These are phyloP conservation scores for Pseudocercospora musae DNA, from an alignment of 2,329 filamentous ascomycete species.

Conservation along the genomic window DNA sequence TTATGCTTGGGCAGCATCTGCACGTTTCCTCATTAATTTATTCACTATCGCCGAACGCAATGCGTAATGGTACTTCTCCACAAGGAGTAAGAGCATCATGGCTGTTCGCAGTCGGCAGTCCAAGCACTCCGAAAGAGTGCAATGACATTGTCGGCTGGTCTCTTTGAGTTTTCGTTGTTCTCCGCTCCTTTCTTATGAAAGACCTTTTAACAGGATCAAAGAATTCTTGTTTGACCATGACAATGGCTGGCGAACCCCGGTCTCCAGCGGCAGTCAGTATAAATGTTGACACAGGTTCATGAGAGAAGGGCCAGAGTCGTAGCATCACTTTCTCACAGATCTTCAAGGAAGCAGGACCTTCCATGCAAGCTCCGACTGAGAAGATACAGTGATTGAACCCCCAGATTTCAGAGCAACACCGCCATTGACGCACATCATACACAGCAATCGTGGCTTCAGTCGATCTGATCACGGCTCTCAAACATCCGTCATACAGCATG, in stretches of 20 bases:
- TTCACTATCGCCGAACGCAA: too few species aligned
- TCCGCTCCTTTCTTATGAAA: background rate
- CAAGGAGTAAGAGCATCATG: too few species aligned
- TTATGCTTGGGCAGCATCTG: too few species aligned
- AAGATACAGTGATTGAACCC: background rate
- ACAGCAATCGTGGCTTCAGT: background rate
- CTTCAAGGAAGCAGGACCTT: background rate
- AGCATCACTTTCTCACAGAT: background rate
- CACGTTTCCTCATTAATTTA: too few species aligned
- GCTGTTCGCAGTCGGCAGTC: too few species aligned
- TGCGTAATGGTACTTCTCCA: too few species aligned
- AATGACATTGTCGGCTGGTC: too few species aligned
- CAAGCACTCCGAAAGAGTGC: too few species aligned
- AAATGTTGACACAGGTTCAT: background rate
- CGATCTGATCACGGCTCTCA: background rate
- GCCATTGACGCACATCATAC: background rate
- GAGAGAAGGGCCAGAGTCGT: background rate
- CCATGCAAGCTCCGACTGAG: background rate
- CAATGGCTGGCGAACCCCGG: background rate
- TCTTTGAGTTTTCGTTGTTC: background rate
- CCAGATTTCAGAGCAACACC: background rate
- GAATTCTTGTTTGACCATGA: background rate
- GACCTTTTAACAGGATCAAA: background rate
- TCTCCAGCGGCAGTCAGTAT: background rate
- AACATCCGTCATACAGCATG: background rate